Evolutionary conservation across 208 protist species (phyloP).

Genomic region (Crithidia acanthocephali): DNA sequence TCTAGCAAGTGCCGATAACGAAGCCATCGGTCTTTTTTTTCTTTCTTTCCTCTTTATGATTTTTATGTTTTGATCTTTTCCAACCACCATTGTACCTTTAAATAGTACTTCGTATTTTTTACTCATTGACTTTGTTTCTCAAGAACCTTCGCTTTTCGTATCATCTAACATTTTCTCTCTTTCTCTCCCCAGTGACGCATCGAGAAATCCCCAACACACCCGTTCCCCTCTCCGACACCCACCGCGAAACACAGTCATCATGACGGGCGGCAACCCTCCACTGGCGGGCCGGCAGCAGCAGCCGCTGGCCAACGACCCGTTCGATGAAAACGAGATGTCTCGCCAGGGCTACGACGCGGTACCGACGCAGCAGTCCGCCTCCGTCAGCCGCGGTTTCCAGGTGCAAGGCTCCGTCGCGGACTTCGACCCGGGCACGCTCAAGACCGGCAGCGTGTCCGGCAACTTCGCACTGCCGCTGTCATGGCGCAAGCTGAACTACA

Average conservation of each 20-base stretch:
- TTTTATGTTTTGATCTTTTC: no score
- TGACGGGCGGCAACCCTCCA: neutral
- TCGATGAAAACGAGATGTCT: neutral
- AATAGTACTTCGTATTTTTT: neutral
- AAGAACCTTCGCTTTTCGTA: neutral
- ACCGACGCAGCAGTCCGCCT: neutral
- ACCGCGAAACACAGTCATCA: neutral
- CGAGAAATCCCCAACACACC: no score
- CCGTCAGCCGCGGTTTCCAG: conserved; percentile 30
- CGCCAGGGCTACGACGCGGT: neutral
- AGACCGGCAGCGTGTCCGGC: conserved; percentile 35
- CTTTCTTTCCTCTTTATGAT: no score
- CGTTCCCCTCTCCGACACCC: neutral
- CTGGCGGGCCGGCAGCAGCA: neutral
- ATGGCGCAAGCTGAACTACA: conserved; percentile 77
- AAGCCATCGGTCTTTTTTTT: no score
- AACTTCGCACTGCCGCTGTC: conserved; percentile 67
- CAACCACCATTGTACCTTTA: no score
- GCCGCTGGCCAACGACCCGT: conserved; percentile 5
- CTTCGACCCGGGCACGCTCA: conserved; percentile 45
- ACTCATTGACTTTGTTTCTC: neutral
- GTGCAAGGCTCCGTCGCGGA: conserved; percentile 53
- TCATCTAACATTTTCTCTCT: neutral
- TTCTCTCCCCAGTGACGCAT: no score
- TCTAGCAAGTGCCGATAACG: no score